Evolutionary conservation across 352 stramenopile genomes (phyloP), one percentile per base, ranked within the genome.

Genomic region (Pythium dissotocum): DNA sequence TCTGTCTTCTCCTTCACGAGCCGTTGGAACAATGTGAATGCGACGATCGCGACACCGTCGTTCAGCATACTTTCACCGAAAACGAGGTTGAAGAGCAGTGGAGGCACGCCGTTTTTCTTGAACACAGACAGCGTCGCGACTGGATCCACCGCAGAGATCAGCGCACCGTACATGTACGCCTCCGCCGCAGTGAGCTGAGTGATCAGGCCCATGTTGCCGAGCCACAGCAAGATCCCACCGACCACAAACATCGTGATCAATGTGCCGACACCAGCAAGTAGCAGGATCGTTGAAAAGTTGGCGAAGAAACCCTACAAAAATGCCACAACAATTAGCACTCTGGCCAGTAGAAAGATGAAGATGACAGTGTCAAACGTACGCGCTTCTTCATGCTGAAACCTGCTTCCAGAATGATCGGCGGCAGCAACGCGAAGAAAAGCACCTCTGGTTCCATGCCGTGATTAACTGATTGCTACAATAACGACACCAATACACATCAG

Each of bases 31-130:
- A 95, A 61, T 9, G 83, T 85, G 56, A 95, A 95, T 10, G 83
- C 84, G 18, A 95, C 88, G 40, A 95, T 95, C 12, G 88, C 88
- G 33, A 98, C 90, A 58, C 91, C 94, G 68, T 99, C 96, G 65
- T 98, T 99, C 4, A 99, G 81, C 70, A 98, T 93, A 60, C 85
- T 97, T 76, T 99, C 96, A 40, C 96, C 96, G 77, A 98, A 99
- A 0, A 98, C 92, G 53, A 99, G 80, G 70, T 98, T 98, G 71
- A 98, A 98, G 6, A 99, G 75, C 26, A 95, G 78, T 16, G 92
- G 82, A 48, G 87, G 87, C 4, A 85, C 87, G 42, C 85, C 82
- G 53, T 93, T 91, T 58, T 95, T 96, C 79, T 98, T 97, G 69
- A 98, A 98, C 4, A 98, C 91, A 0, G 90, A 95, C 4, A 98